These are phyloP conservation scores for Jaminaea rosea DNA, from an alignment of 1,284 basidiomycete species.

Conservation along the genomic window DNA sequence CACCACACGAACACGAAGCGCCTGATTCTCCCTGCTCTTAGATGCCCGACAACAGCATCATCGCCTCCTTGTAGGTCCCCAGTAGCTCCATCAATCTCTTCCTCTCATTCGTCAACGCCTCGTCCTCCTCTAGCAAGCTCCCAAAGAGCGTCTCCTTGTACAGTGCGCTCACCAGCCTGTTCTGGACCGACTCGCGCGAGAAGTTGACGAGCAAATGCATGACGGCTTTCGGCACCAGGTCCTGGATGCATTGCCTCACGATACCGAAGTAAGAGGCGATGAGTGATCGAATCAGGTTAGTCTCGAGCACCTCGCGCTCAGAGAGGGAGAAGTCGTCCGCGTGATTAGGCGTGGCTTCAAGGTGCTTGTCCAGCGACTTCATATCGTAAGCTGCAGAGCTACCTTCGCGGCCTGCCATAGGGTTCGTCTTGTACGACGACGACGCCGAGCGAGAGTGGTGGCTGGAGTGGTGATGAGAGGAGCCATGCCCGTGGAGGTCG, in stretches of 20 bases:
- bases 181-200: conserved; percentile 92
- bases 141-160: conserved; percentile 76
- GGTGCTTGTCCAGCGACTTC: conserved; percentile 91
- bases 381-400: conserved; percentile 87
- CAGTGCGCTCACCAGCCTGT: conserved; percentile 77
- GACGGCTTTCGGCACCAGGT: conserved; percentile 75
- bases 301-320: conserved; percentile 89
- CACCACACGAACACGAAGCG: background rate
- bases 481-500: background rate
- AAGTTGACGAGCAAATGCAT: conserved; percentile 75
- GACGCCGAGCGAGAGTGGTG: background rate
- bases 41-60: conserved; percentile 9
- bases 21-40: conserved; percentile 8
- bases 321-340: conserved; percentile 55
- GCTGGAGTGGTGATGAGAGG: too few species aligned
- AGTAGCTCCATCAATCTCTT: conserved; percentile 85
- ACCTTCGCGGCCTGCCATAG: conserved; percentile 60
- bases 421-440: conserved; percentile 34
- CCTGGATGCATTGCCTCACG: conserved; percentile 90
- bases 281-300: conserved; percentile 80
- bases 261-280: conserved; percentile 95
- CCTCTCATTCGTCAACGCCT: conserved; percentile 83
- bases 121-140: conserved; percentile 89
- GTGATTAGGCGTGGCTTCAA: conserved; percentile 35
- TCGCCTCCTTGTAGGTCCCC: conserved; percentile 91